Evolutionary conservation across 2,329 filamentous ascomycete genomes (phyloP).

Genomic region (Aureobasidium pullulans): DNA sequence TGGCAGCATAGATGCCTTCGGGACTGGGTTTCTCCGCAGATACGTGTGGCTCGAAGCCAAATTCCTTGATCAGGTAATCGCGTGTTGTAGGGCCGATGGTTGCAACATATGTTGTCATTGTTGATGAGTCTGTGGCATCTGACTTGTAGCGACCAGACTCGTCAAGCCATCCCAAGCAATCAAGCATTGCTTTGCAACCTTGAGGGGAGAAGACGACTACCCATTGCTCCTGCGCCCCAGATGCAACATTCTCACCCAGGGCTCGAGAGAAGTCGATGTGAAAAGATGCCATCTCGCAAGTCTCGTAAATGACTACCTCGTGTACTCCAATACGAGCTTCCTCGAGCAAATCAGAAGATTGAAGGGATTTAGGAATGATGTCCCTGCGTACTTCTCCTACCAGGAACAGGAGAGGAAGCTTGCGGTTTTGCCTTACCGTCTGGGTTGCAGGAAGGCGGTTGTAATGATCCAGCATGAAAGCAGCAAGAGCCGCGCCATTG

Average conservation of each 20-base stretch:
- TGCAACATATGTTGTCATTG: conserved; percentile 54
- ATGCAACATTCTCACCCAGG: conserved; percentile 11
- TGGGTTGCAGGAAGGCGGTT: conserved; percentile 31
- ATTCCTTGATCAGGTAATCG: conserved; percentile 59
- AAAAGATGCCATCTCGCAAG: conserved; percentile 74
- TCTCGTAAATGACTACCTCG: conserved; percentile 81
- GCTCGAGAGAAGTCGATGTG: conserved; percentile 51
- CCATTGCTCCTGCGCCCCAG: conserved; percentile 49
- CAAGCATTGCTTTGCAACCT: conserved; percentile 54
- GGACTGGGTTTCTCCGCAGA: conserved; percentile 77
- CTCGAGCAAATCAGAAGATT: conserved; percentile 45
- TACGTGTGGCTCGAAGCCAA: conserved; percentile 65
- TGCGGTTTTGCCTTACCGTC: conserved; percentile 28
- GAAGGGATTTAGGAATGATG: conserved; percentile 77
- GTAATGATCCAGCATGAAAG: conserved; percentile 75
- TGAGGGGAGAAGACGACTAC: conserved; percentile 64
- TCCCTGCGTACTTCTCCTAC: conserved; percentile 87
- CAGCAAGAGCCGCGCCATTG: conserved; percentile 71
- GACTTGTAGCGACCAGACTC: conserved; percentile 28
- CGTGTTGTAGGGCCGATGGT: conserved; percentile 93
- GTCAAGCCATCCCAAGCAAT: conserved; percentile 42
- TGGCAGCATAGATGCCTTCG: conserved; percentile 52
- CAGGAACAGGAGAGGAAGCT: conserved; percentile 69
- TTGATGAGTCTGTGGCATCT: conserved; percentile 18
- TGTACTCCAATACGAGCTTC: conserved; percentile 57